phyloP scores from a whole-genome alignment of 192 early-diverging fungal genomes.

The Backusella macrospora region DNA sequence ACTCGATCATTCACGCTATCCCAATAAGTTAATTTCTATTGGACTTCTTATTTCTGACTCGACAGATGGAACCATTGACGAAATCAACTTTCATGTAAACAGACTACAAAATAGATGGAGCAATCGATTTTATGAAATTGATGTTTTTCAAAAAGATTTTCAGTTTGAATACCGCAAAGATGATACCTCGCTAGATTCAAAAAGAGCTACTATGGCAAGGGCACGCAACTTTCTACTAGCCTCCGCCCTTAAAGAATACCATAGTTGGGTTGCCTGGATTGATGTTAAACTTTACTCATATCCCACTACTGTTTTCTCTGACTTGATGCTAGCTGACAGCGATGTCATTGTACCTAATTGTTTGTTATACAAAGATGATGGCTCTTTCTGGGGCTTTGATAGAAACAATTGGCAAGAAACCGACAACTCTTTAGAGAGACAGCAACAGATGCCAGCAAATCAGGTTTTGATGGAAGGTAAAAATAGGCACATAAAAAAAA shows the following conservation, averaged over 20 bases:
- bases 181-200: conserved; percentile 54
- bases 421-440: conserved; percentile 46
- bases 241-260: conserved; percentile 56
- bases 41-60: conserved; percentile 68
- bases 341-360: conserved; percentile 71
- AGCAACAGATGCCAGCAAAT: conserved; percentile 23
- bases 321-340: conserved; percentile 59
- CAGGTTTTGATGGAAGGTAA: conserved; percentile 41
- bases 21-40: conserved; percentile 62
- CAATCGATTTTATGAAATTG: conserved; percentile 47
- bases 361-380: conserved; percentile 25
- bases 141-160: conserved; percentile 62
- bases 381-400: conserved; percentile 53
- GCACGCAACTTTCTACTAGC: conserved; percentile 65
- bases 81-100: conserved; percentile 35
- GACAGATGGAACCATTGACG: conserved; percentile 54
- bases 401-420: conserved; percentile 73
- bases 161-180: conserved; percentile 48
- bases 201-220: conserved; percentile 60
- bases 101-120: conserved; percentile 22
- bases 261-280: conserved; percentile 70
- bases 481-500: conserved; percentile 23
- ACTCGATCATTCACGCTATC: conserved; percentile 55
- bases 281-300: conserved; percentile 67
- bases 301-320: conserved; percentile 53